These are phyloP conservation scores for Rubia peregrina DNA, from an alignment of 305 asterid genomes.

Conservation along the genomic window DNA sequence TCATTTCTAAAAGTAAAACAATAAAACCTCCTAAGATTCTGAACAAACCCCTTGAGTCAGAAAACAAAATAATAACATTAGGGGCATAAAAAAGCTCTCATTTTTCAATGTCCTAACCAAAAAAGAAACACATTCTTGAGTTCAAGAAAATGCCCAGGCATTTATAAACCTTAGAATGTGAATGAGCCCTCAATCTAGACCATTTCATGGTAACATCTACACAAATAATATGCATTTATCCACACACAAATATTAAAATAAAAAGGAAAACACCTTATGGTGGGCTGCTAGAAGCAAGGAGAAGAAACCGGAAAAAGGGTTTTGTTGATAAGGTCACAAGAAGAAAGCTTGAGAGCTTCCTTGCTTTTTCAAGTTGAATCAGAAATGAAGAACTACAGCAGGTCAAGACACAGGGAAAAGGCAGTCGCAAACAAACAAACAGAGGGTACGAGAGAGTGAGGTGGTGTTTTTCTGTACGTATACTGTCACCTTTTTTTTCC, in stretches of 20 bases:
- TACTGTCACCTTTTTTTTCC: background rate
- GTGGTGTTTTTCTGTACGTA: slow-evolving; percentile 10
- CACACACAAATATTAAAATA: background rate
- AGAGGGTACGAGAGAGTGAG: background rate
- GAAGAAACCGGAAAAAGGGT: slow-evolving; percentile 2
- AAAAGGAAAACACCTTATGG: slow-evolving; percentile 23
- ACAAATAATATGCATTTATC: background rate
- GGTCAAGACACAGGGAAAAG: slow-evolving; percentile 20
- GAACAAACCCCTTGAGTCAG: background rate
- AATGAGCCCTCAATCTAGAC: background rate
- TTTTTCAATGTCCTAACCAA: background rate
- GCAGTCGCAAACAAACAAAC: slow-evolving; percentile 5
- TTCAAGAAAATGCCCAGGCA: slow-evolving; percentile 4
- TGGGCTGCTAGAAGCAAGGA: slow-evolving; percentile 13
- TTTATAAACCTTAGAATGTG: slow-evolving; percentile 10
- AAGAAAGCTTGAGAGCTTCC: background rate
- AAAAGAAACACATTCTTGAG: background rate
- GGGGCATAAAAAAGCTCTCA: background rate
- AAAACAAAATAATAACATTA: background rate
- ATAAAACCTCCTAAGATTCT: background rate
- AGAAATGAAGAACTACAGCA: slow-evolving; percentile 9
- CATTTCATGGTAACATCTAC: slow-evolving; percentile 1
- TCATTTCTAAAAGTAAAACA: background rate
- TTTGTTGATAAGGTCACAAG: slow-evolving; percentile 2
- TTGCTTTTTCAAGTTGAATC: slow-evolving; percentile 1